phyloP scores from a whole-genome alignment of 208 protist species.

The Naegleria fowleri region DNA sequence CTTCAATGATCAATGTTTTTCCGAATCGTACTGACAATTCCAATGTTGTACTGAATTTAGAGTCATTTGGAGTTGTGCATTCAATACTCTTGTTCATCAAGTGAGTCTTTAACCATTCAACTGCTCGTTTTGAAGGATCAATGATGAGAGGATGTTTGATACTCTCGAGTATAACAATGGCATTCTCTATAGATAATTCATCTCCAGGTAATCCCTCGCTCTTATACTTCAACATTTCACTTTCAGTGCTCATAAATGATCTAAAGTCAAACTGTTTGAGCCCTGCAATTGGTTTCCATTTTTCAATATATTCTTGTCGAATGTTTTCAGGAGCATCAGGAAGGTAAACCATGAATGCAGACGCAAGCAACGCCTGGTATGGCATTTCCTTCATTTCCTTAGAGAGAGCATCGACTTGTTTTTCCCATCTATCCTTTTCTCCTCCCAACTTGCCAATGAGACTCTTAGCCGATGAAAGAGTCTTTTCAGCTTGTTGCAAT shows the following conservation, averaged over 20 bases:
- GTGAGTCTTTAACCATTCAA: constrained; percentile 78
- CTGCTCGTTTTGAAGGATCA: constrained; percentile 84
- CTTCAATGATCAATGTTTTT: constrained; percentile 92
- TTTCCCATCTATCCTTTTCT: constrained; percentile 86
- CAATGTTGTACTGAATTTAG: constrained; percentile 82
- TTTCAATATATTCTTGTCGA: constrained; percentile 53
- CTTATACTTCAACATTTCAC: constrained; percentile 88
- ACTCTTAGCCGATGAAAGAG: constrained; percentile 73
- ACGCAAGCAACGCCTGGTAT: constrained; percentile 68
- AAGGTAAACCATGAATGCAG: constrained; percentile 88
- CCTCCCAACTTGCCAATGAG: constrained; percentile 86
- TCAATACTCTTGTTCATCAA: constrained; percentile 75
- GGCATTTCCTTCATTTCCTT: constrained; percentile 65
- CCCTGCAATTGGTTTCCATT: constrained; percentile 74
- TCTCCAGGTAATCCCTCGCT: constrained; percentile 86
- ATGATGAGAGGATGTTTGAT: constrained; percentile 84
- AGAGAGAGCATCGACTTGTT: constrained; percentile 69
- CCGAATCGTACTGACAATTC: constrained; percentile 95
- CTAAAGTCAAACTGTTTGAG: constrained; percentile 71
- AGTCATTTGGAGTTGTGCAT: constrained; percentile 75
- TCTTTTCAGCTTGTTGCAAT: constrained; percentile 76
- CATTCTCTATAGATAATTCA: constrained; percentile 93
- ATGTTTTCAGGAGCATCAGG: constrained; percentile 73
- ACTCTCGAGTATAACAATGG: constrained; percentile 85
- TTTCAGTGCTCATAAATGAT: constrained; percentile 85